A percentile compares a stretch with the other conserved stretches of the same genome.
Evolutionary conservation across 768 basidiomycete species (phyloP).

Genomic region (Boletus reticulatus): DNA sequence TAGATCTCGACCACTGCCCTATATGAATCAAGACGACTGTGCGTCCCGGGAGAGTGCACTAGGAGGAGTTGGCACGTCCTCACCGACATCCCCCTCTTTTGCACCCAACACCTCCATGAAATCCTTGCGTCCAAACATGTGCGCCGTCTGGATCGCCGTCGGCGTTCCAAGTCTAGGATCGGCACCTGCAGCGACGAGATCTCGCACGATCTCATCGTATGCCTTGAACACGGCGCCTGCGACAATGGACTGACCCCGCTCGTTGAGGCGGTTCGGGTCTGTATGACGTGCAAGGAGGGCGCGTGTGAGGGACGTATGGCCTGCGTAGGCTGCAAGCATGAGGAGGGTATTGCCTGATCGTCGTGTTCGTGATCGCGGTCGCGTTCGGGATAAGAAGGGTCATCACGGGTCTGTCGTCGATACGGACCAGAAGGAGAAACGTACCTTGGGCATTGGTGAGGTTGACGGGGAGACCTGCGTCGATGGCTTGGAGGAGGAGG

Average conservation of each 20-base stretch:
- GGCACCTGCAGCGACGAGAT: slow-evolving; percentile 50
- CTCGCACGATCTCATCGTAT: slow-evolving; percentile 59
- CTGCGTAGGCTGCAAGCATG: slow-evolving; percentile 76
- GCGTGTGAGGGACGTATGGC: slow-evolving; percentile 53
- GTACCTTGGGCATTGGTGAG: slow-evolving; percentile 71
- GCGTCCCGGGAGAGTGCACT: slow-evolving; percentile 6
- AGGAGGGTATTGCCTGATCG: slow-evolving; percentile 68
- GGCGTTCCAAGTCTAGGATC: slow-evolving; percentile 66
- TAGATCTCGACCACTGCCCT: too few species aligned
- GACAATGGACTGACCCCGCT: slow-evolving; percentile 68
- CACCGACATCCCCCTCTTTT: slow-evolving; percentile 48
- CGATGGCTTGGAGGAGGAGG: slow-evolving; percentile 56
- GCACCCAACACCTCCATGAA: slow-evolving; percentile 57
- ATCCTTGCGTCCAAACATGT: slow-evolving; percentile 62
- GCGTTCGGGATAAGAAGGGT: neutral
- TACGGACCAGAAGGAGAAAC: neutral
- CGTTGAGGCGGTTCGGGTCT: slow-evolving; percentile 69
- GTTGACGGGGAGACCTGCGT: slow-evolving; percentile 68
- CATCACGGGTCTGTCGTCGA: too few species aligned
- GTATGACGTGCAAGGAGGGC: slow-evolving; percentile 55
- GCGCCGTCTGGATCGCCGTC: slow-evolving; percentile 42
- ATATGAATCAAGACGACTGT: neutral
- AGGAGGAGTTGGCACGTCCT: slow-evolving; percentile 29
- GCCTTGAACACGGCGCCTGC: slow-evolving; percentile 80
- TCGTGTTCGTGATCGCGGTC: neutral